Percentiles rank a stretch among this genome's conserved stretches.
These are phyloP conservation scores for Chaetomiaceae sp. DNA, from an alignment of 2,329 filamentous ascomycete species.

Conservation along the genomic window DNA sequence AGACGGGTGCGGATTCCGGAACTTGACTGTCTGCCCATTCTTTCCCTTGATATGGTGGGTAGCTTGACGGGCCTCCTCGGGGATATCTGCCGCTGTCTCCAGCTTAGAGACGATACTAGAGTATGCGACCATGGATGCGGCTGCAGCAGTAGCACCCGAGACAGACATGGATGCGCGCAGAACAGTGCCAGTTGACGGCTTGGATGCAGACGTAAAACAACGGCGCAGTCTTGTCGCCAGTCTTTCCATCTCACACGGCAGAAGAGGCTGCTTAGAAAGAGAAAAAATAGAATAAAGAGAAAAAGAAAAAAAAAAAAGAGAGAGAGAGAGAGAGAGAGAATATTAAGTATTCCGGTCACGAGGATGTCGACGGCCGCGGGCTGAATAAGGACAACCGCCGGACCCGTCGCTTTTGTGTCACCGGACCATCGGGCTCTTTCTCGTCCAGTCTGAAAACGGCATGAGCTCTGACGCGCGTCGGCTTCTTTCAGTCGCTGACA, in stretches of 20 bases:
- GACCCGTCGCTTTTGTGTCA: too few relatives aligned
- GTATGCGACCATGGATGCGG: slow-evolving; percentile 19
- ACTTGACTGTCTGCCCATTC: slow-evolving; percentile 39
- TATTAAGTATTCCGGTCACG: too few relatives aligned
- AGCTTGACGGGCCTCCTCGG: slow-evolving; percentile 41
- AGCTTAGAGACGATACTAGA: slow-evolving; percentile 34
- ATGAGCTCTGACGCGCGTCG: background rate
- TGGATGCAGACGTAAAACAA: background rate
- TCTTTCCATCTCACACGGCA: background rate
- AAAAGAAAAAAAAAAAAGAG: background rate
- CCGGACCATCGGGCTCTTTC: too few relatives aligned
- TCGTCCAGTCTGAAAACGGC: too few relatives aligned
- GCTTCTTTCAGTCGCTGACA: background rate
- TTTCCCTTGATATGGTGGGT: slow-evolving; percentile 45
- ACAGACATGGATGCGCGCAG: slow-evolving; percentile 15
- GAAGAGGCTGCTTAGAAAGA: too few relatives aligned
- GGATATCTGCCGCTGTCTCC: slow-evolving; percentile 33
- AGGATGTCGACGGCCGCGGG: too few relatives aligned
- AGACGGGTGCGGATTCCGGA: slow-evolving; percentile 51
- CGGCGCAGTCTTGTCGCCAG: slow-evolving; percentile 9
- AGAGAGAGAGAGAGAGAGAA: background rate
- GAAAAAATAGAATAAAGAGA: background rate
- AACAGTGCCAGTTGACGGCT: background rate
- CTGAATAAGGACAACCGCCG: too few relatives aligned
- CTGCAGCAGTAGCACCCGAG: slow-evolving; percentile 11